Conservation (phyloP, 495 filamentous ascomycete genomes). For the Cercophora samala region DNA sequence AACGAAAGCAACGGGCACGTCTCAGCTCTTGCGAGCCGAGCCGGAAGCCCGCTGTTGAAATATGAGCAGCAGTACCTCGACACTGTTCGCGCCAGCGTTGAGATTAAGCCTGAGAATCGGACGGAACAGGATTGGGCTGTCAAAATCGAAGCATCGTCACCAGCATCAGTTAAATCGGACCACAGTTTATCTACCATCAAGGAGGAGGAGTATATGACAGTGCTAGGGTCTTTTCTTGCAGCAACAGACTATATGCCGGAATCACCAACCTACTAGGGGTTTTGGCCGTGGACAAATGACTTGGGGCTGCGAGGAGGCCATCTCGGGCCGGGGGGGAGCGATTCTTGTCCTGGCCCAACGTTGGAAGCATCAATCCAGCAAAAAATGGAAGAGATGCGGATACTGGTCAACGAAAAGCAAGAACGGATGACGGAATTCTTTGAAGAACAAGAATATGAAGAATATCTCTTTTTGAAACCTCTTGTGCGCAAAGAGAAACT, state of each 20-base stretch:
- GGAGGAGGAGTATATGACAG: background rate
- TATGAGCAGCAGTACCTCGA: background rate
- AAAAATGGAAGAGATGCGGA: background rate
- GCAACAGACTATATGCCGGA: background rate
- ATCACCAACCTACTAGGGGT: background rate
- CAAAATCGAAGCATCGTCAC: background rate
- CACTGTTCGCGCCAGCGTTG: background rate
- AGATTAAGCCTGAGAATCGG: background rate
- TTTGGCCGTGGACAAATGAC: background rate
- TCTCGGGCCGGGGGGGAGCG: background rate
- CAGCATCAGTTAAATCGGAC: background rate
- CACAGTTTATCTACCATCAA: background rate
- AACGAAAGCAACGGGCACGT: background rate
- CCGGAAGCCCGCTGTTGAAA: background rate
- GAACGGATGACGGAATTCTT: background rate
- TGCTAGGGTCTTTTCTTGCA: background rate
- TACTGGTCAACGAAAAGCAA: background rate
- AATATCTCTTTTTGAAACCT: background rate
- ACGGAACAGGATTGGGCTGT: background rate
- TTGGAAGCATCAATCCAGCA: background rate
- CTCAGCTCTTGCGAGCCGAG: background rate
- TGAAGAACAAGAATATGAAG: background rate
- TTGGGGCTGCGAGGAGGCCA: background rate
- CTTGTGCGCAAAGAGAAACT: background rate
- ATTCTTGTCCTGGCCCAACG: too few relatives aligned